phyloP scores from a whole-genome alignment of 352 stramenopile genomes.

The Pythium plurisporium region DNA sequence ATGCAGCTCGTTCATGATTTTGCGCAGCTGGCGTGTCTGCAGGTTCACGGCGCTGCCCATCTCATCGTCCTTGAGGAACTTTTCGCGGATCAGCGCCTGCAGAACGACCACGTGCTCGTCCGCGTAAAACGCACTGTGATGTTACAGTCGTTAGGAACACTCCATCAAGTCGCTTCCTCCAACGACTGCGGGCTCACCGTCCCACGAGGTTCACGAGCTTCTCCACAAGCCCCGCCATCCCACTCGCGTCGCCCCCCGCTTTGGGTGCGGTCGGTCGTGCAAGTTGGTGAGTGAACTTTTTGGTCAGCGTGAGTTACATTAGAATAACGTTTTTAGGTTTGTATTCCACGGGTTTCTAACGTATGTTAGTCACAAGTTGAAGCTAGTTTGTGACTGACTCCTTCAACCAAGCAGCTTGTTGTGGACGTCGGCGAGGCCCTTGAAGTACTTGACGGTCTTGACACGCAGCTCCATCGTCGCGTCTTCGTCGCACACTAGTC shows the following conservation, averaged over 20 bases:
- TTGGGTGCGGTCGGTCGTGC: no score
- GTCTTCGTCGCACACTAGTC: conserved; percentile 85
- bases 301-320: no score
- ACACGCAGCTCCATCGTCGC: conserved; percentile 85
- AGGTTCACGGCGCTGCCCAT: conserved; percentile 87
- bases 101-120: conserved; percentile 87
- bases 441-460: conserved; percentile 92
- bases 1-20: conserved; percentile 87
- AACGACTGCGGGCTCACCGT: conserved; percentile 35
- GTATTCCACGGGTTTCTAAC: background rate
- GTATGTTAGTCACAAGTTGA: conserved; percentile 1
- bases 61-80: conserved; percentile 88
- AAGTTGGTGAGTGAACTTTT: background rate
- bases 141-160: no score
- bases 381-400: background rate
- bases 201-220: conserved; percentile 84
- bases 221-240: conserved; percentile 80
- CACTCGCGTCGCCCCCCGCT: background rate
- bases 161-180: no score
- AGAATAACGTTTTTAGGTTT: background rate
- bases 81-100: conserved; percentile 77
- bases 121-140: conserved; percentile 80
- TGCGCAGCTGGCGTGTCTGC: conserved; percentile 84
- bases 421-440: conserved; percentile 60
- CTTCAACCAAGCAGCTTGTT: conserved; percentile 31